These are phyloP conservation scores for Chaetomium sp. DNA, from an alignment of 2,329 filamentous ascomycete species.

Conservation along the genomic window DNA sequence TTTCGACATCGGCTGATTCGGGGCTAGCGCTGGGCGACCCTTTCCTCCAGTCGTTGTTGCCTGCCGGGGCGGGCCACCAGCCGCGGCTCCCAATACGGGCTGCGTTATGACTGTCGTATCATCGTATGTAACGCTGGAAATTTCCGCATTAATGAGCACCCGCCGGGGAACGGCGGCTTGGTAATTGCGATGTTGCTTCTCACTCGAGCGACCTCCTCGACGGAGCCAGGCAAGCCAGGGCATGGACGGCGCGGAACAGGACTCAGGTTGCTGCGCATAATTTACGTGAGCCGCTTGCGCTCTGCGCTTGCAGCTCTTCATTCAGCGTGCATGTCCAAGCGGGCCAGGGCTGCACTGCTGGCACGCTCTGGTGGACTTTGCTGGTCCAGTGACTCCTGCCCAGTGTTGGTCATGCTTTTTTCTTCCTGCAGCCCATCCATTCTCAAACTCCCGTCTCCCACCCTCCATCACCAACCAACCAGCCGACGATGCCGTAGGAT, in stretches of 20 bases:
- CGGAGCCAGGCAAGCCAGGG: no score
- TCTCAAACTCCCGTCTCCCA: no score
- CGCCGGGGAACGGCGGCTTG: slow-evolving; percentile 7
- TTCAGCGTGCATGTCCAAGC: slow-evolving; percentile 11
- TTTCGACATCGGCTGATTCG: background rate
- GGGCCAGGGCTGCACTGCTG: background rate
- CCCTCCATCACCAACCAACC: no score
- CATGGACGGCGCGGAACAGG: slow-evolving; percentile 3
- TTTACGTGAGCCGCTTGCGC: background rate
- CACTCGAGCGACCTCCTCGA: background rate
- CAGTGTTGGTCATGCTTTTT: background rate
- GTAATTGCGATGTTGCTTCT: slow-evolving; percentile 16
- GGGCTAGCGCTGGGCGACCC: background rate
- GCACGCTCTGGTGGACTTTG: no score
- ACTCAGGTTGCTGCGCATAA: background rate
- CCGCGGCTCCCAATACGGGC: no score
- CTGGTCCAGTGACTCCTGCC: background rate
- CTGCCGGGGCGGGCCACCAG: background rate
- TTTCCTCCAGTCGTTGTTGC: background rate
- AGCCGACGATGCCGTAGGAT: slow-evolving; percentile 1
- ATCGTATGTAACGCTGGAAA: background rate
- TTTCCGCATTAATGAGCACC: slow-evolving; percentile 8
- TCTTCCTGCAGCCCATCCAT: background rate
- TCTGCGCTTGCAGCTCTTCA: slow-evolving; percentile 11
- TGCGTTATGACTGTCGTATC: no score